These are phyloP conservation scores for Byssothecium circinans DNA, from an alignment of 2,329 filamentous ascomycete genomes.

Conservation along the genomic window DNA sequence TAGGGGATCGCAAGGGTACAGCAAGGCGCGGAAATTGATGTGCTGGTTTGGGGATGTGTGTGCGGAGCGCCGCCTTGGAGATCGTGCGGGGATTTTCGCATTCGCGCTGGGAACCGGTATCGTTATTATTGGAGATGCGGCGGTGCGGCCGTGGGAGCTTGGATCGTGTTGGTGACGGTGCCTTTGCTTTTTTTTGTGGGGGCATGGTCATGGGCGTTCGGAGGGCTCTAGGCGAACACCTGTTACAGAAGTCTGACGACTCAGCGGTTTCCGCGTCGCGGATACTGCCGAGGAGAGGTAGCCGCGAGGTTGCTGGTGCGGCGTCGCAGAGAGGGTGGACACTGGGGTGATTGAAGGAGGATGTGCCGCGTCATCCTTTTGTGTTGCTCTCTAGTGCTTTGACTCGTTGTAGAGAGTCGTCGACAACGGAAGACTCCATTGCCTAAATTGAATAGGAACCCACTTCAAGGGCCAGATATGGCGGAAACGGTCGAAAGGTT, in stretches of 20 bases:
- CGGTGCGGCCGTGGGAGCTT: not conserved
- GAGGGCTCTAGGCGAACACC: not conserved
- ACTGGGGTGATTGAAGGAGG: not conserved
- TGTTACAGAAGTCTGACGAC: not conserved
- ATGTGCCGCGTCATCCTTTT: not conserved
- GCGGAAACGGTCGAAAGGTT: not conserved
- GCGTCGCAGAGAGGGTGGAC: no score
- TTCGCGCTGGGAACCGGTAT: not conserved
- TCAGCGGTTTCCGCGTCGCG: not conserved
- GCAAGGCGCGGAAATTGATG: not conserved
- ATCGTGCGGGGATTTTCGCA: not conserved
- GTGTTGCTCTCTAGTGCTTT: not conserved
- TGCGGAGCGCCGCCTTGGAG: not conserved
- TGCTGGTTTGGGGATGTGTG: not conserved
- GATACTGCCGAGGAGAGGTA: not conserved
- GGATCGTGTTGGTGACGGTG: not conserved
- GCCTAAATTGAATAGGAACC: no score
- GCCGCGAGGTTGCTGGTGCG: not conserved
- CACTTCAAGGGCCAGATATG: not conserved
- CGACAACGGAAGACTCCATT: not conserved
- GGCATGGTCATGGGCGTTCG: not conserved
- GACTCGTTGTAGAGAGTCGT: no score
- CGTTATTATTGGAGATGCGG: not conserved
- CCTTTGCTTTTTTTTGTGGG: not conserved
- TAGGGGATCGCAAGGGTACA: no score